Evolutionary conservation across 2,329 filamentous ascomycete species (phyloP).

Genomic region (Clonostachys sp.): DNA sequence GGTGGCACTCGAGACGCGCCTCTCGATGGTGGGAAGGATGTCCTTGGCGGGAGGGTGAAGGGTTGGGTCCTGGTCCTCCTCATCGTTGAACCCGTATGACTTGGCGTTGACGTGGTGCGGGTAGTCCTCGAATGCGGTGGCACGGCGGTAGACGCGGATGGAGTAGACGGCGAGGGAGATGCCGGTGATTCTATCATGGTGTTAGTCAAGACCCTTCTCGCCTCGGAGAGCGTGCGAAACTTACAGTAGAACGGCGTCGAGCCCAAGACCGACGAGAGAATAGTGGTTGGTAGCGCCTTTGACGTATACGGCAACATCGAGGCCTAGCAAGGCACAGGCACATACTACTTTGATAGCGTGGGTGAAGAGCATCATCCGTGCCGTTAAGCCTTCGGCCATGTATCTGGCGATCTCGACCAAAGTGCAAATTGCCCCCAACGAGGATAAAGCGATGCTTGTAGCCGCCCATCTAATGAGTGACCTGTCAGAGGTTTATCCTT

Average conservation of each 20-base stretch:
- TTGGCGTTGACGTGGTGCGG: constrained; percentile 43
- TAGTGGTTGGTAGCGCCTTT: constrained; percentile 38
- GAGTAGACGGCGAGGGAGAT: constrained; percentile 40
- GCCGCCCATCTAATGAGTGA: constrained; percentile 42
- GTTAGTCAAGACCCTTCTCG: constrained; percentile 3
- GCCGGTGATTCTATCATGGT: constrained; percentile 28
- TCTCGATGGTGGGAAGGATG: constrained; percentile 15
- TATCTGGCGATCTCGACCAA: constrained; percentile 40
- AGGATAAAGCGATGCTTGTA: constrained; percentile 44
- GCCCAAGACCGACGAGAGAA: constrained; percentile 39
- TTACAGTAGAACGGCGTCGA: constrained; percentile 45
- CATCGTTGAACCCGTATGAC: constrained; percentile 37
- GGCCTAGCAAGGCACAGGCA: constrained; percentile 37
- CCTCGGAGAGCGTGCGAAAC: constrained; percentile 10
- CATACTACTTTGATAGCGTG: constrained; percentile 45
- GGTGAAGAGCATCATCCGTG: constrained; percentile 47
- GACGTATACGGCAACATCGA: constrained; percentile 48
- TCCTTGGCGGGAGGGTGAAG: constrained; percentile 15
- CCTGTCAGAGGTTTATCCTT: not conserved
- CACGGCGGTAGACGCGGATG: constrained; percentile 38
- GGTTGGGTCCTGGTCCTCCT: constrained; percentile 9
- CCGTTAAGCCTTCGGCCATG: constrained; percentile 45
- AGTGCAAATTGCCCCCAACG: constrained; percentile 39
- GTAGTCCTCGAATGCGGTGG: constrained; percentile 45
- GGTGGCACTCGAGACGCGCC: constrained; percentile 14